Evolutionary conservation across 306 rosid species (phyloP).

Genomic region (Canavalia gladiata): DNA sequence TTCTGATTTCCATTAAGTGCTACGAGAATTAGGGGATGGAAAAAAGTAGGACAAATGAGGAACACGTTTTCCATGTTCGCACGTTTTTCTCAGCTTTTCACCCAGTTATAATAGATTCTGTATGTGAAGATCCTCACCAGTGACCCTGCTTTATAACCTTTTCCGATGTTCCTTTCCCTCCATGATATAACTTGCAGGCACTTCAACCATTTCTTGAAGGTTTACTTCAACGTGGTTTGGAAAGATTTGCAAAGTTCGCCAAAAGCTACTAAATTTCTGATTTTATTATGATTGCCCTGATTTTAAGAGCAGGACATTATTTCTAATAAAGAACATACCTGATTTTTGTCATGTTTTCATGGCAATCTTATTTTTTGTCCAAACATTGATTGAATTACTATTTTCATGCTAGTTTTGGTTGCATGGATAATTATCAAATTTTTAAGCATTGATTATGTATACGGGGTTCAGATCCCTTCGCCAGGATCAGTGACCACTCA

Average conservation of each 20-base stretch:
- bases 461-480: no score
- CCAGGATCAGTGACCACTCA: no score
- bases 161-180: slow-evolving; percentile 30
- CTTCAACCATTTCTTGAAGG: slow-evolving; percentile 84
- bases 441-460: slow-evolving; percentile 4
- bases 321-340: background rate
- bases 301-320: slow-evolving; percentile 44
- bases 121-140: background rate
- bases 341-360: slow-evolving; percentile 13
- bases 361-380: slow-evolving; percentile 8
- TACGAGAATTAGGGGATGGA: background rate
- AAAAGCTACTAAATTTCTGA: slow-evolving; percentile 61
- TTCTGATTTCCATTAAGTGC: background rate
- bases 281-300: slow-evolving; percentile 45
- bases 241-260: slow-evolving; percentile 72
- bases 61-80: slow-evolving; percentile 11
- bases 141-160: slow-evolving; percentile 33
- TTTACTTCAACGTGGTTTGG: slow-evolving; percentile 79
- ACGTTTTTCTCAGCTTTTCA: slow-evolving; percentile 27
- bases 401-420: slow-evolving; percentile 22
- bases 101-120: slow-evolving; percentile 7
- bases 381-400: slow-evolving; percentile 9
- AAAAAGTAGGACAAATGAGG: background rate
- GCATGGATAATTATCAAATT: slow-evolving; percentile 13
- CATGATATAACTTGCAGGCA: slow-evolving; percentile 66